phyloP scores from a whole-genome alignment of 73 alveolate species.

The Uronychia setigera region DNA sequence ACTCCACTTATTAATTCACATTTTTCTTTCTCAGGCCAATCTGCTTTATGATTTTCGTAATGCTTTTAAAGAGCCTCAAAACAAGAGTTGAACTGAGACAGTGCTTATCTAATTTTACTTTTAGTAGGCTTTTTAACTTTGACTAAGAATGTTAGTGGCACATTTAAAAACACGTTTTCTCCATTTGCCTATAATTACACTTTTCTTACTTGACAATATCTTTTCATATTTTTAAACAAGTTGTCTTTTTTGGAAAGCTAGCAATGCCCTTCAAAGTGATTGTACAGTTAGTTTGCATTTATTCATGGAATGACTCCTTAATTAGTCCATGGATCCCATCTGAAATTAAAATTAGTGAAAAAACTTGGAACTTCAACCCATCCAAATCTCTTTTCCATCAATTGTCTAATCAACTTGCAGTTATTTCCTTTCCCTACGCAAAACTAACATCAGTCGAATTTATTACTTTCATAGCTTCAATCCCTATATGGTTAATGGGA shows the following conservation, averaged over 20 bases:
- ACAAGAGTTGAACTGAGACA: too few relatives aligned
- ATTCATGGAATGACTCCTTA: background rate
- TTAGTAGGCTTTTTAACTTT: background rate
- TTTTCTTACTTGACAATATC: background rate
- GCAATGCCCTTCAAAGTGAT: background rate
- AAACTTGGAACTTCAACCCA: background rate
- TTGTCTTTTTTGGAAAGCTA: background rate
- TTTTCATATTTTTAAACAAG: background rate
- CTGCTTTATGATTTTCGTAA: too few relatives aligned
- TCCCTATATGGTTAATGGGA: background rate
- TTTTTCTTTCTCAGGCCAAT: too few relatives aligned
- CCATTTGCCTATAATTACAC: background rate
- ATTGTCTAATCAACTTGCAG: background rate
- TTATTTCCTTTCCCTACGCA: background rate
- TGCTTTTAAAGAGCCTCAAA: too few relatives aligned
- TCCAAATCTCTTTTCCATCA: background rate
- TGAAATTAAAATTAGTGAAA: background rate
- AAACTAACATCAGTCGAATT: background rate
- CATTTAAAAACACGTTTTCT: background rate
- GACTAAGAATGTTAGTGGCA: background rate
- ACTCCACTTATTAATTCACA: too few relatives aligned
- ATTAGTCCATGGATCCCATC: background rate
- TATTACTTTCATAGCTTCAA: background rate
- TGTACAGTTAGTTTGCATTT: background rate
- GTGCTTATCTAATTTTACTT: background rate